Base-by-base conservation (phyloP, 1,284 basidiomycete species). In the Ceratorhiza oryzae-sativae region DNA sequence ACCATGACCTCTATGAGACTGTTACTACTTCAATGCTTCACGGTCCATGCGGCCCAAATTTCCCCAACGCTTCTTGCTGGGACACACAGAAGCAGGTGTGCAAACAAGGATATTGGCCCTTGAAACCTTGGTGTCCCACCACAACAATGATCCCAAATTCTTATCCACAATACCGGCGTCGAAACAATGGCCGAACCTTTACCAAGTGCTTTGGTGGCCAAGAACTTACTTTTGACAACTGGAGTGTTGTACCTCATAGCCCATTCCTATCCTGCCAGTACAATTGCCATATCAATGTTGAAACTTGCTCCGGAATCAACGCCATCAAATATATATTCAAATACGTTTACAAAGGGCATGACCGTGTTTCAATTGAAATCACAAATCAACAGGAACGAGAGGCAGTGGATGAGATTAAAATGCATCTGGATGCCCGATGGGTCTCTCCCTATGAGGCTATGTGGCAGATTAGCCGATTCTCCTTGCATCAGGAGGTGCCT, bases 231-330 rank as follows among this genome's bases (percentile, higher is more conserved):
- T 34, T 79, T 42, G 77, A 79, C 45, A 84, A 84, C 65, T 45
- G 77, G 0, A 77, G 76, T 76, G 78, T 86, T 42, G 81, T 86
- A 1, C 82, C 83, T 0, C 81, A 83, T 72, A 77, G 72, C 59
- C 80, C 81, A 0, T 80, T 76, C 48, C 75, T 83, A 0, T 73
- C 73, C 2, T 71, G 75, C 1, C 73, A 77, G 18, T 84, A 79
- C 55, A 49, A 81, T 25, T 85, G 84, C 71, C 85, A 87, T 73
- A 84, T 86, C 73, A 86, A 87, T 73, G 75, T 84, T 0, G 82
- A 85, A 65, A 79, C 80, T 56, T 78, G 76, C 0, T 72, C 77
- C 3, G 78, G 77, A 0, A 72, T 84, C 20, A 72, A 68, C 0
- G 77, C 81, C 0, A 67, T 83, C 73, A 84, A 85, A 73, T 86